A percentile compares a stretch with the other conserved stretches of the same genome.
phyloP scores from a whole-genome alignment of 768 basidiomycete species.

The Xerocomus spinulosus region DNA sequence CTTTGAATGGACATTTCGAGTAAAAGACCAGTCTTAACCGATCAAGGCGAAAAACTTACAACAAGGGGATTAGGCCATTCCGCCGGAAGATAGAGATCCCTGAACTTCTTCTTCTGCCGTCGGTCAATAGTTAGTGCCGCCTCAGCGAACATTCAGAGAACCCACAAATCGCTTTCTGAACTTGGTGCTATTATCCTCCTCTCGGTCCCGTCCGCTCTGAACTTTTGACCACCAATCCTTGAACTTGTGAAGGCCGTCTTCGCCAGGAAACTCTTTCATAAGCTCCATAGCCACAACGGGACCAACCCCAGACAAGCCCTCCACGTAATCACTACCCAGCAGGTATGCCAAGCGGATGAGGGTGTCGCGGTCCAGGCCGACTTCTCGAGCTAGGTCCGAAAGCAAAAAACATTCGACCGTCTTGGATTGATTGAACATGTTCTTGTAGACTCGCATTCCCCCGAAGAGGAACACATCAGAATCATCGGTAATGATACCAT shows the following conservation, averaged over 20 bases:
- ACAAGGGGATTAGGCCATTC: slow-evolving; percentile 95
- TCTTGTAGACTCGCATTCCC: slow-evolving; percentile 92
- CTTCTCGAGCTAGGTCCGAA: slow-evolving; percentile 78
- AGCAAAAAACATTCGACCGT: slow-evolving; percentile 95
- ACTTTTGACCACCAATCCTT: slow-evolving; percentile 93
- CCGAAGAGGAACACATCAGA: slow-evolving; percentile 99
- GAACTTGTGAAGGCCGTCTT: slow-evolving; percentile 80
- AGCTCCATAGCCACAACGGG: slow-evolving; percentile 97
- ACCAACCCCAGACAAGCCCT: slow-evolving; percentile 87
- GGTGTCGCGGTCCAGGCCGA: slow-evolving; percentile 81
- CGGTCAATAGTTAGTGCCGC: slow-evolving; percentile 4
- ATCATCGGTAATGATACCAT: slow-evolving; percentile 98
- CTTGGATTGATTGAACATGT: slow-evolving; percentile 99
- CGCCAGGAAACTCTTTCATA: slow-evolving; percentile 86
- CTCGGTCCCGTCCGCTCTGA: slow-evolving; percentile 81
- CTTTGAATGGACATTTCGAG: slow-evolving; percentile 36
- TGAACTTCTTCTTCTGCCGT: slow-evolving; percentile 82
- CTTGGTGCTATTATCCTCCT: slow-evolving; percentile 65
- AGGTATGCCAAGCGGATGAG: slow-evolving; percentile 89
- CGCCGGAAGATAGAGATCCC: slow-evolving; percentile 67
- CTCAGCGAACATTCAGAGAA: slow-evolving; percentile 9
- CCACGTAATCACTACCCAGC: slow-evolving; percentile 94
- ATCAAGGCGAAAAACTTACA: slow-evolving; percentile 43
- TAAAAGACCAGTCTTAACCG: slow-evolving; percentile 3
- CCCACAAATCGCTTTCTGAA: slow-evolving; percentile 85